phyloP scores from a whole-genome alignment of 805 yeast species.

The Torulaspora microellipsoides region DNA sequence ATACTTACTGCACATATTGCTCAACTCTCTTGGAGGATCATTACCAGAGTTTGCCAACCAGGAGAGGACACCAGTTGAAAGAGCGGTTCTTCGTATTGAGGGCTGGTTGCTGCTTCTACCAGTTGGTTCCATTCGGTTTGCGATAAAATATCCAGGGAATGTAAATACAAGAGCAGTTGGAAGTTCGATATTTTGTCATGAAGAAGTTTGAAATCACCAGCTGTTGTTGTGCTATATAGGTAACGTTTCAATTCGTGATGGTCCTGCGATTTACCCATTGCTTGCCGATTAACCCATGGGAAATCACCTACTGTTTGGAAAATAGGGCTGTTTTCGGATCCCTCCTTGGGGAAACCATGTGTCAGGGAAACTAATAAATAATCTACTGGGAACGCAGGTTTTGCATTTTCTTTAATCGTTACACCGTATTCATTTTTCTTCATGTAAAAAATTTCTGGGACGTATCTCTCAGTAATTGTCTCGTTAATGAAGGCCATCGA shows the following conservation, averaged over 20 bases:
- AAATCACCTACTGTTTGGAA: slow-evolving; percentile 48
- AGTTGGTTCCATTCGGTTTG: slow-evolving; percentile 50
- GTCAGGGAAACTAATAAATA: slow-evolving; percentile 79
- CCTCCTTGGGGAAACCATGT: slow-evolving; percentile 79
- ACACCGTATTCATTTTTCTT: slow-evolving; percentile 82
- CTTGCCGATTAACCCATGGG: slow-evolving; percentile 77
- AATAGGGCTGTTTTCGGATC: slow-evolving; percentile 15
- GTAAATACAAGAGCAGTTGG: slow-evolving; percentile 64
- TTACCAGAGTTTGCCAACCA: slow-evolving; percentile 79
- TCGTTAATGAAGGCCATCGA: slow-evolving; percentile 76
- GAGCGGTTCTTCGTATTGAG: slow-evolving; percentile 47
- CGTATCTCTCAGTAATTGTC: slow-evolving; percentile 70
- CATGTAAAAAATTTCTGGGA: slow-evolving; percentile 89
- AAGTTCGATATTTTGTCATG: slow-evolving; percentile 56
- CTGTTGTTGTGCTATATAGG: slow-evolving; percentile 34
- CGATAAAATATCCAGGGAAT: slow-evolving; percentile 53
- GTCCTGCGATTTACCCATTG: slow-evolving; percentile 70
- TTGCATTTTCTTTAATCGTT: slow-evolving; percentile 82
- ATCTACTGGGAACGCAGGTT: slow-evolving; percentile 92
- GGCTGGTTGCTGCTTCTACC: slow-evolving; percentile 43
- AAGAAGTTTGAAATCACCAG: slow-evolving; percentile 33
- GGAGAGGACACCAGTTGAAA: slow-evolving; percentile 44
- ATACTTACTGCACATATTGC: too few relatives aligned
- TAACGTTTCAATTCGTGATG: slow-evolving; percentile 49
- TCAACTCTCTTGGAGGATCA: slow-evolving; percentile 42